phyloP scores from a whole-genome alignment of 441 rosid species.

The Omphalea diandra region DNA sequence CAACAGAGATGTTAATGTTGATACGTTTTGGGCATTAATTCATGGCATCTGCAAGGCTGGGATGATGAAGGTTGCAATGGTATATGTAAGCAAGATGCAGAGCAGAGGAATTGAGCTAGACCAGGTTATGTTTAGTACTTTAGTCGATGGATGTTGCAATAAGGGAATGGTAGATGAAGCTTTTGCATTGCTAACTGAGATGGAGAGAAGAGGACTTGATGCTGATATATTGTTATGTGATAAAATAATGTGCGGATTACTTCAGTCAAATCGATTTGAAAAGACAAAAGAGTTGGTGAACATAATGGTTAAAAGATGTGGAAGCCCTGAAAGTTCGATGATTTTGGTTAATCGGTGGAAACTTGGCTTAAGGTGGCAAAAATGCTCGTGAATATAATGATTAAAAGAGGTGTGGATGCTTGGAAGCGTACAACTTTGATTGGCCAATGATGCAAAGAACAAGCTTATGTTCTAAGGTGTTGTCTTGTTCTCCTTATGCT shows the following conservation, averaged over 20 bases:
- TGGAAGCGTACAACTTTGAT: background rate
- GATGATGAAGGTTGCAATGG: slow-evolving; percentile 65
- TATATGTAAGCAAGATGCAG: slow-evolving; percentile 65
- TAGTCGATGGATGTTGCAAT: slow-evolving; percentile 62
- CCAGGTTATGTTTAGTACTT: slow-evolving; percentile 50
- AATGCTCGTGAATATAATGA: background rate
- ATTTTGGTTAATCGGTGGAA: background rate
- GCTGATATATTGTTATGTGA: slow-evolving; percentile 50
- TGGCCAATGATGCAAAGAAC: background rate
- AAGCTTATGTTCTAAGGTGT: background rate
- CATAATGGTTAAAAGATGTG: slow-evolving; percentile 32
- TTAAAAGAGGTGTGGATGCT: background rate
- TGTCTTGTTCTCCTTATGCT: background rate
- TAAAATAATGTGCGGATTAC: slow-evolving; percentile 31
- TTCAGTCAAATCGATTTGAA: slow-evolving; percentile 23
- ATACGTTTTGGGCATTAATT: slow-evolving; percentile 62
- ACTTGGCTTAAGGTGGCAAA: background rate
- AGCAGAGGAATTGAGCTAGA: slow-evolving; percentile 47
- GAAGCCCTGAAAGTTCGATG: slow-evolving; percentile 20
- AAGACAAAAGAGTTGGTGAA: slow-evolving; percentile 31
- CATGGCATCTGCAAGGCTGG: slow-evolving; percentile 72
- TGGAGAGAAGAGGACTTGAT: slow-evolving; percentile 66
- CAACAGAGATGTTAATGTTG: slow-evolving; percentile 46
- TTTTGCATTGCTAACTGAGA: slow-evolving; percentile 35
- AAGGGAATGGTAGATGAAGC: slow-evolving; percentile 72